A percentile compares a stretch with the other conserved stretches of the same genome.
Conservation (phyloP, 2,329 filamentous ascomycete genomes). For the Monosporascus sp. region DNA sequence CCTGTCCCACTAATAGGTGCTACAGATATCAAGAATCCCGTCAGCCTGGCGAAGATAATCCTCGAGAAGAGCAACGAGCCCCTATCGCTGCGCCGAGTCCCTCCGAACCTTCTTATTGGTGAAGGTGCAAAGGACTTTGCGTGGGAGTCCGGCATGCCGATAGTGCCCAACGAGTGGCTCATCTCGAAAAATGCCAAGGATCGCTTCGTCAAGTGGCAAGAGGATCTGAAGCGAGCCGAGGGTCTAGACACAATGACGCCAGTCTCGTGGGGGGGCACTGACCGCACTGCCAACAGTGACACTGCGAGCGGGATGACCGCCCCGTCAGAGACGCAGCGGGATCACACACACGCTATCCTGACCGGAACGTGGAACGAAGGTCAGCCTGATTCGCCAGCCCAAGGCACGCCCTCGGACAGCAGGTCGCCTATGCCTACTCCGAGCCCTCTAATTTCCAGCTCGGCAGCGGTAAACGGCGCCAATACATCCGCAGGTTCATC, state of each 20-base stretch:
- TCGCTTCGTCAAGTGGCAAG: constrained; percentile 72
- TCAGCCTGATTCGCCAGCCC: constrained; percentile 51
- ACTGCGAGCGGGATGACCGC: constrained; percentile 15
- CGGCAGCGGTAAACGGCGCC: constrained; percentile 8
- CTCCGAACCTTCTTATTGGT: constrained; percentile 86
- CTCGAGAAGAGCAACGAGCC: constrained; percentile 71
- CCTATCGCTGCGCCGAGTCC: constrained; percentile 80
- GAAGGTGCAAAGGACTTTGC: constrained; percentile 85
- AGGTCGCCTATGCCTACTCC: not conserved
- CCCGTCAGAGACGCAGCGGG: constrained; percentile 23
- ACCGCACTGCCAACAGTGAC: not conserved
- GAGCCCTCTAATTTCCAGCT: constrained; percentile 6
- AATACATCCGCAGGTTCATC: constrained; percentile 11
- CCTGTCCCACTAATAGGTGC: not conserved
- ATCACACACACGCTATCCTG: constrained; percentile 50
- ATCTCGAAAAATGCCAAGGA: constrained; percentile 76
- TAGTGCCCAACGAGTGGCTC: constrained; percentile 69
- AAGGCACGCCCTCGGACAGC: constrained; percentile 15
- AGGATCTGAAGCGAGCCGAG: constrained; percentile 63
- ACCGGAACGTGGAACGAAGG: constrained; percentile 59
- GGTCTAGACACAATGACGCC: constrained; percentile 31
- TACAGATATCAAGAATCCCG: constrained; percentile 85
- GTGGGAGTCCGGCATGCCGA: constrained; percentile 65
- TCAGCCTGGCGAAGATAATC: constrained; percentile 77
- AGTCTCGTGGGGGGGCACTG: constrained; percentile 16